Conservation (phyloP, 768 basidiomycete genomes). For the Mycena vitilis region DNA sequence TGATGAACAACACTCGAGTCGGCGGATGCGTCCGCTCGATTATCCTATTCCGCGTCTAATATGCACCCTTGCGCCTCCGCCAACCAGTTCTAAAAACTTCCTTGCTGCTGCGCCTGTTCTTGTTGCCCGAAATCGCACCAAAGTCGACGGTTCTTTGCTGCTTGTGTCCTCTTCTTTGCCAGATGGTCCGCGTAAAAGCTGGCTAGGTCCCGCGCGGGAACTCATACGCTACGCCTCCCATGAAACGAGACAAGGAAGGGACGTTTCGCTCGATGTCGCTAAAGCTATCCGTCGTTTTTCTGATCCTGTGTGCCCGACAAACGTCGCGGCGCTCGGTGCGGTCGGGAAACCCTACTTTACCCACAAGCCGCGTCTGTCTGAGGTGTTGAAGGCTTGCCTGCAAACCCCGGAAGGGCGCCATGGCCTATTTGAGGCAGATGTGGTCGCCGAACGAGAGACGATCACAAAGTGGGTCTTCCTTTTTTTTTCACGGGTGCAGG, state of each 20-base stretch:
- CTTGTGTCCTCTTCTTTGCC: slow-evolving; percentile 20
- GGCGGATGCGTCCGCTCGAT: slow-evolving; percentile 17
- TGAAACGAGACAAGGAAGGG: background rate
- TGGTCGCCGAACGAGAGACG: slow-evolving; percentile 25
- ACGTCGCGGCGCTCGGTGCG: slow-evolving; percentile 11
- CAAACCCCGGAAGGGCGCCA: background rate
- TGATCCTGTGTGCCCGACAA: slow-evolving; percentile 2
- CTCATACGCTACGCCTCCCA: slow-evolving; percentile 15
- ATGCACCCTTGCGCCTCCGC: slow-evolving; percentile 23
- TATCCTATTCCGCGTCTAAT: slow-evolving; percentile 1
- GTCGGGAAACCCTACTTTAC: slow-evolving; percentile 5
- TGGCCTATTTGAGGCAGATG: slow-evolving; percentile 27
- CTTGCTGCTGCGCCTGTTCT: slow-evolving; percentile 5
- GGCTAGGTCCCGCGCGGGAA: slow-evolving; percentile 23
- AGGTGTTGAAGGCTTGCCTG: slow-evolving; percentile 26
- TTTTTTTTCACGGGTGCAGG: background rate
- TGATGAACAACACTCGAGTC: background rate
- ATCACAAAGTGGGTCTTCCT: slow-evolving; percentile 15
- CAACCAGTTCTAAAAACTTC: background rate
- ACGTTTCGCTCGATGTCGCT: slow-evolving; percentile 8
- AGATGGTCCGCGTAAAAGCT: slow-evolving; percentile 4
- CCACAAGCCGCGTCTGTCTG: background rate
- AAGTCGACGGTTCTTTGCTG: slow-evolving; percentile 8
- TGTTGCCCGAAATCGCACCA: slow-evolving; percentile 13
- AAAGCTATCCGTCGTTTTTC: slow-evolving; percentile 25